Evolutionary conservation across 1,139 yeast genomes (phyloP).

Genomic region (Hyphopichia wangnamkhiaoensis): DNA sequence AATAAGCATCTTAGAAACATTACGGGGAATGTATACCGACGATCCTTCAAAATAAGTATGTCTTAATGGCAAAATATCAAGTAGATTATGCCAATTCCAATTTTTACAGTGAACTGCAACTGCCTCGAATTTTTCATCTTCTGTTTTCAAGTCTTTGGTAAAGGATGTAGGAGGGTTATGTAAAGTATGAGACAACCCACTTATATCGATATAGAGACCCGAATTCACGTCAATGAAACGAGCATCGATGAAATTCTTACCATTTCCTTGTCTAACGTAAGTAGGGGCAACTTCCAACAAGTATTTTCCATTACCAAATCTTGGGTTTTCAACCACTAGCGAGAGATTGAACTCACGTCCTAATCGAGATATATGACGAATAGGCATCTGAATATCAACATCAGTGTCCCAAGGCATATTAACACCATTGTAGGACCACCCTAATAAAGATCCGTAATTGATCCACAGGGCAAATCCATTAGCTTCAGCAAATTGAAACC

Average conservation of each 20-base stretch:
- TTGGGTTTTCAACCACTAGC: conserved; percentile 60
- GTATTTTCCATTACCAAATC: conserved; percentile 60
- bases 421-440: conserved; percentile 69
- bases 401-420: conserved; percentile 75
- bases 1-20: conserved; percentile 40
- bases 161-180: conserved; percentile 24
- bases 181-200: conserved; percentile 45
- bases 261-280: conserved; percentile 41
- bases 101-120: conserved; percentile 37
- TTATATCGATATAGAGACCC: conserved; percentile 62
- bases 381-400: conserved; percentile 69
- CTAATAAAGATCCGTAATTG: conserved; percentile 66
- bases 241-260: conserved; percentile 59
- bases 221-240: conserved; percentile 57
- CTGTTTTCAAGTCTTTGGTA: conserved; percentile 10
- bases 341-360: conserved; percentile 53
- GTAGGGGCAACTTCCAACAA: conserved; percentile 55
- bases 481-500: conserved; percentile 59
- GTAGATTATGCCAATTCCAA: conserved; percentile 52
- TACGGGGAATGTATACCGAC: conserved; percentile 55
- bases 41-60: conserved; percentile 60
- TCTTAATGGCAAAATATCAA: conserved; percentile 52
- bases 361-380: conserved; percentile 53
- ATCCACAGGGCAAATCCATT: conserved; percentile 59
- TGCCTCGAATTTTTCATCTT: conserved; percentile 15